Base-by-base conservation (phyloP, 345 rosid species). In the Durio zibethinus region DNA sequence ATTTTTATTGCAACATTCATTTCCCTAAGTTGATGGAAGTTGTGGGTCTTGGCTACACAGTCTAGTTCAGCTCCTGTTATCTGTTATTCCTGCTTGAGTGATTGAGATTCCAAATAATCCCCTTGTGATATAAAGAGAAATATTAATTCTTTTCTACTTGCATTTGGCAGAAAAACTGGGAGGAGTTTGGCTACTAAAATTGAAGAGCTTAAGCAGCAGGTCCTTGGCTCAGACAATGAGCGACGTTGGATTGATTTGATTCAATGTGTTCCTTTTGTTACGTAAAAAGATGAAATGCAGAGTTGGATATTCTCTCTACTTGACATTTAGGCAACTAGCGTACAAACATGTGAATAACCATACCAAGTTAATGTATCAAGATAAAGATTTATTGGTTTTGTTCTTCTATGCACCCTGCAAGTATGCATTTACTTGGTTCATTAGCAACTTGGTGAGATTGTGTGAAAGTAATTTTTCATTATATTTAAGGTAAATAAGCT, bases 21-120 rank as follows among this genome's bases (percentile, higher is more conserved):
- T 78, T 93, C 75, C 97, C 99, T 1, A 90, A 89, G 88, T 72
- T 96, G 42, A 79, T 96, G 94, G 97, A 96, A 87, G 83, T 93
- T n/a, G 92, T 96, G 77, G 98, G 99, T 78, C 89, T 96, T 38
- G 94, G 92, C 80, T 96, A 90, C 86, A 76, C 97, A 21, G 18
- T 87, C 73, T 96, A 98, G 99, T 96, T 96, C 83, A 80, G 83
- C 50, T 81, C 81, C 27, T 93, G 96, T 7, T 96, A 89, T 79
- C 86, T 96, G 80, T 80, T 96, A 16, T 96, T 90, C 83, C 38
- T 20, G n/a, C 4, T 9, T 12, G 8, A 5, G 31, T 66, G 35
- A 48, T 25, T 83, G 29, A 45, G 18, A 56, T 42, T 72, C 53
- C 10, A 40, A 73, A 4, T n/a, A 23, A 33, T 5, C 31, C 21